phyloP scores from a whole-genome alignment of 2,329 filamentous ascomycete species.

The Pseudopithomyces chartarum region DNA sequence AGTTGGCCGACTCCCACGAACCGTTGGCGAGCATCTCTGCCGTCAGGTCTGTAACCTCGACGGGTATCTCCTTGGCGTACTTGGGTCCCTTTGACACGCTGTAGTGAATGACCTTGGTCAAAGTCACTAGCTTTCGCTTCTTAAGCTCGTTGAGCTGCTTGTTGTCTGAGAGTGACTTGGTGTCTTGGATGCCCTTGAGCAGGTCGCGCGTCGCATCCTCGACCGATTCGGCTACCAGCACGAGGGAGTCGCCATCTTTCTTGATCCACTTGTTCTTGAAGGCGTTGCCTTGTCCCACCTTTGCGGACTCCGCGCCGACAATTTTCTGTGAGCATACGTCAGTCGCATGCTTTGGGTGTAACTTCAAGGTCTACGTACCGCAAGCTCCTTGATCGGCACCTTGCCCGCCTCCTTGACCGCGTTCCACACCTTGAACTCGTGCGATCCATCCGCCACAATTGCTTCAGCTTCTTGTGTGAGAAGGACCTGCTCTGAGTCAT shows the following conservation, averaged over 20 bases:
- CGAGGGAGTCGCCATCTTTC: conserved; percentile 61
- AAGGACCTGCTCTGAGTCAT: conserved; percentile 76
- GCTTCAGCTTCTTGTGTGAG: conserved; percentile 83
- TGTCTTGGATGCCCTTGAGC: conserved; percentile 73
- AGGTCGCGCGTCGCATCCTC: conserved; percentile 78
- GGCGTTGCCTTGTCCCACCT: conserved; percentile 91
- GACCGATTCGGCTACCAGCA: conserved; percentile 70
- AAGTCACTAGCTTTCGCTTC: conserved; percentile 86
- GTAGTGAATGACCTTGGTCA: conserved; percentile 86
- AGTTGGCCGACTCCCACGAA: conserved; percentile 87
- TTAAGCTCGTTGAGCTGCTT: conserved; percentile 82
- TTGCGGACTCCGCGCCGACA: conserved; percentile 77
- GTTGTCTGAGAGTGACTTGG: conserved; percentile 69
- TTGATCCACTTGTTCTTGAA: conserved; percentile 78
- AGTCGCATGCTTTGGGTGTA: conserved; percentile 14
- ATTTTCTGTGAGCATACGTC: conserved; percentile 45
- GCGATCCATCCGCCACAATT: conserved; percentile 60
- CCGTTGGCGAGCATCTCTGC: conserved; percentile 88
- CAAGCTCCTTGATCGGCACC: conserved; percentile 53
- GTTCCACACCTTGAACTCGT: conserved; percentile 58
- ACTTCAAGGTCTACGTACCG: conserved; percentile 36
- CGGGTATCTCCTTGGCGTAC: conserved; percentile 84
- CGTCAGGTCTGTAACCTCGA: conserved; percentile 95
- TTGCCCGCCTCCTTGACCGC: conserved; percentile 52
- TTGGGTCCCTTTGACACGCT: conserved; percentile 83